Evolutionary conservation across 768 basidiomycete species (phyloP).

Genomic region (Galerina marginata): DNA sequence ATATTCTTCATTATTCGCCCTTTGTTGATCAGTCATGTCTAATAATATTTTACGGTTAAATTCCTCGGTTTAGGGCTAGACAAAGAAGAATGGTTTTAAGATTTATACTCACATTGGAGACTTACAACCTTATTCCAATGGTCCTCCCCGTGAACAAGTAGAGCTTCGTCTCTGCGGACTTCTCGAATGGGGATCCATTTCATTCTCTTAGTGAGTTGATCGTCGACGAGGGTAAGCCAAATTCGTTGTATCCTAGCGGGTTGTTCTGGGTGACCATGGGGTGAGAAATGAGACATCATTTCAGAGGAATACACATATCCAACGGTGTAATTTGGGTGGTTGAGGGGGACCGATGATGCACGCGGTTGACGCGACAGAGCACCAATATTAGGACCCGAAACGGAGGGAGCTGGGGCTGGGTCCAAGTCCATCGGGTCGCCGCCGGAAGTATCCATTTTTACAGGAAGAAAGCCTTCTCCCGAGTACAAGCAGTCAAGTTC

Average conservation of each 20-base stretch:
- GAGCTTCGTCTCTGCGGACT: slow-evolving; percentile 76
- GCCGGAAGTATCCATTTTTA: neutral
- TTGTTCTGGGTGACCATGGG: slow-evolving; percentile 66
- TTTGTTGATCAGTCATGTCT: slow-evolving; percentile 81
- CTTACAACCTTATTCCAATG: slow-evolving; percentile 92
- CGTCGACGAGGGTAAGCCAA: slow-evolving; percentile 64
- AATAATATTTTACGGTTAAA: slow-evolving; percentile 17
- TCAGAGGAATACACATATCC: slow-evolving; percentile 87
- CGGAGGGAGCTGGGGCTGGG: slow-evolving; percentile 1
- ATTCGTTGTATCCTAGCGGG: slow-evolving; percentile 87
- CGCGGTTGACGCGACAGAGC: slow-evolving; percentile 33
- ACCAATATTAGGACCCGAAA: neutral
- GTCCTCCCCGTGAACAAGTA: slow-evolving; percentile 89
- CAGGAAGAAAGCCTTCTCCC: neutral
- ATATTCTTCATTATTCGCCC: slow-evolving; percentile 75
- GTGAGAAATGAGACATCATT: slow-evolving; percentile 85
- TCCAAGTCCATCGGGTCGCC: slow-evolving; percentile 27
- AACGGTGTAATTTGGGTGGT: slow-evolving; percentile 51
- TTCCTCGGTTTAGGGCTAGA: slow-evolving; percentile 16
- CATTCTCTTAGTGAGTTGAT: slow-evolving; percentile 72
- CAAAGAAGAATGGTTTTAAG: slow-evolving; percentile 8
- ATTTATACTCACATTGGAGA: slow-evolving; percentile 70
- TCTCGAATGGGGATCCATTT: slow-evolving; percentile 76
- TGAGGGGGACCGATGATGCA: slow-evolving; percentile 49
- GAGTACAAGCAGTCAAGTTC: neutral